Evolutionary conservation across 495 filamentous ascomycete species (phyloP), one percentile per base, ranked within the genome.

Genomic region (Aspergillus bertholletiae): DNA sequence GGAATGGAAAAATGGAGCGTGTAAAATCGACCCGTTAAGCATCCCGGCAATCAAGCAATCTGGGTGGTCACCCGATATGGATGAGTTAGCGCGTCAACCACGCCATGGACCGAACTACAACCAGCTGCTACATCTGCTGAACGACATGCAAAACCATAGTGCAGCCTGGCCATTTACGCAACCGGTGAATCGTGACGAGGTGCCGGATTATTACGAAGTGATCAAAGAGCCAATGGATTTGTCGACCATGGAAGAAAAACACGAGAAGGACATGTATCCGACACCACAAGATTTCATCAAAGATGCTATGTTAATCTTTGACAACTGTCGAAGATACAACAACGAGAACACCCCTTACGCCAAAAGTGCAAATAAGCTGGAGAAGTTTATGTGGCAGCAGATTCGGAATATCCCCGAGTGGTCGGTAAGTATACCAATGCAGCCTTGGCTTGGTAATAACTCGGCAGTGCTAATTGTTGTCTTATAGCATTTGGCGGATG

Each of bases 141-240:
- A 94, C 69, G 89, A 96, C 66, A 82, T 98, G 77, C 92, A 96
- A 69, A 97, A 96, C 65, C 90, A 95, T 69, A 83, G 83, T 57
- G 85, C 86, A 9, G 87, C 89, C 12, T 97, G 95, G 94, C 95
- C 95, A 2, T 97, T 98, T 76, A 82, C 92, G 7, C 84, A 90
- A 45, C 94, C 94, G 4, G 94, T 98, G 54, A 97, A 96, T 60
- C 85, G 86, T 54, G 94, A 98, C 55, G 94, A 97, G 57, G 94
- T 98, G 0, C 83, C 86, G 1, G 95, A 98, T 66, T 98, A 98
- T 75, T 98, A 97, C 76, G 90, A 96, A 58, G 93, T 97, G 35
- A 97, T 98, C 75, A 88, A 91, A 67, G 90, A 96, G 71, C 95
- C 94, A 12, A 98, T 98, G 94, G 94, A 98, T 68, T 75, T 98